Conservation (phyloP, 1,284 basidiomycete species). For the Wallemia hederae region DNA sequence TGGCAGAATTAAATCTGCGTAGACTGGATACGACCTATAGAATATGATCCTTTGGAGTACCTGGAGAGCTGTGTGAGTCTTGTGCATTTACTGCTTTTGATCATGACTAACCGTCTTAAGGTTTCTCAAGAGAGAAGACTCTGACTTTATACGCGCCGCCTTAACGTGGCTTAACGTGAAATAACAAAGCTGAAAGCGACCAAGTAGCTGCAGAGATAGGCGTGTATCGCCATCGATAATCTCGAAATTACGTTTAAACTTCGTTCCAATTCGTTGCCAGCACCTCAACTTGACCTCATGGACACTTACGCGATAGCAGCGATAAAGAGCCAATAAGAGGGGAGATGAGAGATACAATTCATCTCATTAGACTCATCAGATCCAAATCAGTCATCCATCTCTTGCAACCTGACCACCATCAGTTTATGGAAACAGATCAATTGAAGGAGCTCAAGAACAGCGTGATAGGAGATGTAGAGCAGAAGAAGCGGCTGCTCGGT, state of each 20-base stretch:
- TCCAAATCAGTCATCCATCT: too few relatives aligned
- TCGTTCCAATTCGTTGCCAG: too few relatives aligned
- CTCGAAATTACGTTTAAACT: too few relatives aligned
- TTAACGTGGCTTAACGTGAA: neutral
- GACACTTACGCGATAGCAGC: too few relatives aligned
- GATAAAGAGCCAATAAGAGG: too few relatives aligned
- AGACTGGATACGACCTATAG: neutral
- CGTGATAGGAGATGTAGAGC: neutral
- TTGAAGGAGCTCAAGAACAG: neutral
- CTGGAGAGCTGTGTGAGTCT: neutral
- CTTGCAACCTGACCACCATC: neutral
- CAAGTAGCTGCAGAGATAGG: too few relatives aligned
- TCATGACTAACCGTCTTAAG: neutral
- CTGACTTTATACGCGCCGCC: neutral
- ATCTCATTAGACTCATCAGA: too few relatives aligned
- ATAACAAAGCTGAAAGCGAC: too few relatives aligned
- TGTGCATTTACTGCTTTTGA: neutral
- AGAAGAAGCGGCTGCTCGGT: neutral
- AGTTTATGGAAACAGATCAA: neutral
- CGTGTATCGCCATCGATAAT: too few relatives aligned
- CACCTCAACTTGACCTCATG: too few relatives aligned
- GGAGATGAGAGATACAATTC: too few relatives aligned
- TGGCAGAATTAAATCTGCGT: neutral
- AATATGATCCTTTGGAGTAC: constrained; percentile 1
- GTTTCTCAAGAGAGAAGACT: neutral